These are phyloP conservation scores for Solanum chacoense DNA, from an alignment of 305 asterid species.

Conservation along the genomic window DNA sequence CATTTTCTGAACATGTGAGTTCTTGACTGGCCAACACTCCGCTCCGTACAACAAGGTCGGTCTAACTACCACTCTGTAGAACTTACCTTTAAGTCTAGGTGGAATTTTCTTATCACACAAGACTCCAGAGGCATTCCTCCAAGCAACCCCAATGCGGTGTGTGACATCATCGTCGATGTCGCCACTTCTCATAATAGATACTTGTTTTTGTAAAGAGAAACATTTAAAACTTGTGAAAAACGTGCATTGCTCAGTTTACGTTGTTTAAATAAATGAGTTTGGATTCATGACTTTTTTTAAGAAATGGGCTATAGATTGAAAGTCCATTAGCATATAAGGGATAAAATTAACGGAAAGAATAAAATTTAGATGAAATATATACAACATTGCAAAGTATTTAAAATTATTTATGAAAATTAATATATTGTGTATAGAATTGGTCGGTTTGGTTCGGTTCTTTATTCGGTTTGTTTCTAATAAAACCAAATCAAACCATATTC, in stretches of 20 bases:
- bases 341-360: neutral
- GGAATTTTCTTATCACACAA: too few species aligned
- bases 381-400: neutral
- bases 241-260: neutral
- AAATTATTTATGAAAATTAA: neutral
- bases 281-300: neutral
- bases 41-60: too few species aligned
- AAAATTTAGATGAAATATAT: neutral
- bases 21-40: too few species aligned
- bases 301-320: neutral
- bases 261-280: neutral
- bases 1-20: too few species aligned
- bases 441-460: neutral
- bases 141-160: too few species aligned
- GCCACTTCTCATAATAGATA: neutral
- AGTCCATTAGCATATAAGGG: neutral
- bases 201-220: neutral
- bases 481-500: neutral
- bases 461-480: neutral
- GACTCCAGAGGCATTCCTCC: too few species aligned
- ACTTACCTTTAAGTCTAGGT: too few species aligned
- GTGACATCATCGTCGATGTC: too few species aligned
- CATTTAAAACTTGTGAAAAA: neutral
- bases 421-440: neutral
- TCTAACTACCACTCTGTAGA: too few species aligned